Conservation (phyloP, 1,139 yeast species). For the Magnusiomyces fungicola region DNA sequence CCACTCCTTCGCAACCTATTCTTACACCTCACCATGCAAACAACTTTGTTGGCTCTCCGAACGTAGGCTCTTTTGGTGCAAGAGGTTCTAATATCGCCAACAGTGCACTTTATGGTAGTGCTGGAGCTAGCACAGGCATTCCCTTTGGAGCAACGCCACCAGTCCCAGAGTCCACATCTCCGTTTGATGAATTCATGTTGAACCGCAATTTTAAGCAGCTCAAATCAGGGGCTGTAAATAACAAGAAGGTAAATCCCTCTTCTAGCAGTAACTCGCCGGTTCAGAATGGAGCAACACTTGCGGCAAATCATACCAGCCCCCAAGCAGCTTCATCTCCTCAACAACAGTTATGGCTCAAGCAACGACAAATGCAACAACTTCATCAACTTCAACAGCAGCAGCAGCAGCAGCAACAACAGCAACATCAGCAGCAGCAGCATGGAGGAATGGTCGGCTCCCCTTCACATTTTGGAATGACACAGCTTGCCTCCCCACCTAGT, state of each 20-base stretch:
- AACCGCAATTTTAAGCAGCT: constrained; percentile 7
- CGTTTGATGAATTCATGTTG: constrained; percentile 27
- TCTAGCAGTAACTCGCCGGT: neutral
- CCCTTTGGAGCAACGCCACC: constrained; percentile 25
- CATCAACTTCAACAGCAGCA: constrained; percentile 4
- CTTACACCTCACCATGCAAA: no score
- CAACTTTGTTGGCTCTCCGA: neutral
- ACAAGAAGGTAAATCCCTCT: no score
- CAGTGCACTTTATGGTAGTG: neutral
- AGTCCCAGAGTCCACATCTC: constrained; percentile 27
- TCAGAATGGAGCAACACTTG: constrained; percentile 1
- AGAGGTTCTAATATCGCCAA: no score
- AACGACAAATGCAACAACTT: constrained; percentile 11
- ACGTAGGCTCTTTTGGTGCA: no score
- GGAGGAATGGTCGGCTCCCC: constrained; percentile 3
- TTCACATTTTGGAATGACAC: constrained; percentile 14
- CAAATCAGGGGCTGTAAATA: no score
- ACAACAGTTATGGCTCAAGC: neutral
- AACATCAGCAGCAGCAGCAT: neutral
- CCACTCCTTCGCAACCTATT: constrained; percentile 5
- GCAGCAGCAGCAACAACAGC: constrained; percentile 6
- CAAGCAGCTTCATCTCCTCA: neutral
- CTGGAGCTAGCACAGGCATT: no score
- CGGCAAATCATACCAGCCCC: no score
- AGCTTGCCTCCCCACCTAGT: constrained; percentile 7